Evolutionary conservation across 1,284 basidiomycete genomes (phyloP).

Genomic region (Xanthoconium separans): DNA sequence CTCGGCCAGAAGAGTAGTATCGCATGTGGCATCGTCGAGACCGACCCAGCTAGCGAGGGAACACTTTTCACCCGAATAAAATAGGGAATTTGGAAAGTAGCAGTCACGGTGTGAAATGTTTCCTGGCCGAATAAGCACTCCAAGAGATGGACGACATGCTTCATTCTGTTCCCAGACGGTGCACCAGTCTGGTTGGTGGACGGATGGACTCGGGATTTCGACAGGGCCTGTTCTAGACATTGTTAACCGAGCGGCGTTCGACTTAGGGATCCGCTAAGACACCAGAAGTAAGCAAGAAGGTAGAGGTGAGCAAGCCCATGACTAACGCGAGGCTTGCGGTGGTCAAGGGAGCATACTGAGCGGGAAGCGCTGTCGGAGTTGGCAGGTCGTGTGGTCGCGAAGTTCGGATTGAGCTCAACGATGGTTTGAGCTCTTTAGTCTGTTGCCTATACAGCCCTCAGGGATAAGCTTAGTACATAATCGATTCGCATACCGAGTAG

Average conservation of each 20-base stretch:
- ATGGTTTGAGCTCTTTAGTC: too few relatives aligned
- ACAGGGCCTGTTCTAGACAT: neutral
- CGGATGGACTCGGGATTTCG: too few relatives aligned
- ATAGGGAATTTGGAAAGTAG: constrained; percentile 4
- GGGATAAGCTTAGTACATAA: too few relatives aligned
- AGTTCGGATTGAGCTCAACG: too few relatives aligned
- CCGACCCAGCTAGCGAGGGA: constrained; percentile 7
- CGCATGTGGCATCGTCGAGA: constrained; percentile 10
- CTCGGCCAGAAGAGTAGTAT: neutral
- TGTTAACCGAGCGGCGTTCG: neutral
- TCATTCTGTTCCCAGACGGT: neutral
- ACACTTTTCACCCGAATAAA: neutral
- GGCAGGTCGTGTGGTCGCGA: too few relatives aligned
- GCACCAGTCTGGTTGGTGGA: neutral
- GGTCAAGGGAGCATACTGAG: too few relatives aligned
- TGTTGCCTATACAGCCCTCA: too few relatives aligned
- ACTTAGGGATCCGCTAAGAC: neutral
- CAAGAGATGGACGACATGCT: neutral
- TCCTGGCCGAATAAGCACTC: constrained; percentile 2
- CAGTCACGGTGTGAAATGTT: constrained; percentile 1
- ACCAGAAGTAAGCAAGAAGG: neutral
- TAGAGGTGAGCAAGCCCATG: neutral
- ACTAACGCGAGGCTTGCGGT: neutral
- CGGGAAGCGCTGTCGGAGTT: too few relatives aligned
- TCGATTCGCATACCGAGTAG: too few relatives aligned